Evolutionary conservation across 2,329 filamentous ascomycete species (phyloP).

Genomic region (Ascochyta fabae): DNA sequence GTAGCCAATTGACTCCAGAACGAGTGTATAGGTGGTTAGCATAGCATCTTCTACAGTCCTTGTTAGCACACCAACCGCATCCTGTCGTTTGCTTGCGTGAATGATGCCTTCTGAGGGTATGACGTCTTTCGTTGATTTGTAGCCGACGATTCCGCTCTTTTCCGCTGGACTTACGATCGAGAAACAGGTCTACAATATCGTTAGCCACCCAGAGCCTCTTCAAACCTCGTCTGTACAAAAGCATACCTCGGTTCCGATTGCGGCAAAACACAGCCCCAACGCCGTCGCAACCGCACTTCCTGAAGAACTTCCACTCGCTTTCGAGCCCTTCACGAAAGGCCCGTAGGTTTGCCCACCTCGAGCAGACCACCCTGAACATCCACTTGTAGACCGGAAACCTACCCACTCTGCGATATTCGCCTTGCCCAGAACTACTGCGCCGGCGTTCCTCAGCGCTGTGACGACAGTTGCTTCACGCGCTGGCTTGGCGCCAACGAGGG

Average conservation of each 20-base stretch:
- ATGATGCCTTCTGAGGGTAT: constrained; percentile 65
- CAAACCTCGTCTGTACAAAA: too few species aligned
- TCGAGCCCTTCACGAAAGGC: constrained; percentile 64
- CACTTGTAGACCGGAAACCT: constrained; percentile 62
- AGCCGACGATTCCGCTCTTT: constrained; percentile 24
- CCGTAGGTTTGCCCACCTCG: constrained; percentile 66
- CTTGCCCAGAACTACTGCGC: constrained; percentile 69
- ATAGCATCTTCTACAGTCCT: constrained; percentile 59
- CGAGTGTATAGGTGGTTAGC: constrained; percentile 47
- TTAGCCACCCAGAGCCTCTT: too few species aligned
- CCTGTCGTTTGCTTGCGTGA: constrained; percentile 62
- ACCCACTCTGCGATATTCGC: constrained; percentile 68
- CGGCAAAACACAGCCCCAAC: constrained; percentile 62
- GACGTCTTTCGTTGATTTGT: constrained; percentile 52
- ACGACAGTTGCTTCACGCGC: constrained; percentile 64
- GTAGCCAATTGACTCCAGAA: constrained; percentile 37
- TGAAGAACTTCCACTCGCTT: constrained; percentile 66
- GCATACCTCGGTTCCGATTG: constrained; percentile 61
- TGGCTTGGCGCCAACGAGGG: constrained; percentile 62
- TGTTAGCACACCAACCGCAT: constrained; percentile 60
- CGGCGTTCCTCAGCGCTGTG: constrained; percentile 62
- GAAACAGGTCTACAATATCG: constrained; percentile 11
- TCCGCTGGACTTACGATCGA: constrained; percentile 26
- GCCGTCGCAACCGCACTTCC: constrained; percentile 65
- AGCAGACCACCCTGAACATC: constrained; percentile 66